Percentiles rank a stretch among this genome's conserved stretches.
Evolutionary conservation across 2,329 filamentous ascomycete species (phyloP).

Genomic region (Penicillium sp.): DNA sequence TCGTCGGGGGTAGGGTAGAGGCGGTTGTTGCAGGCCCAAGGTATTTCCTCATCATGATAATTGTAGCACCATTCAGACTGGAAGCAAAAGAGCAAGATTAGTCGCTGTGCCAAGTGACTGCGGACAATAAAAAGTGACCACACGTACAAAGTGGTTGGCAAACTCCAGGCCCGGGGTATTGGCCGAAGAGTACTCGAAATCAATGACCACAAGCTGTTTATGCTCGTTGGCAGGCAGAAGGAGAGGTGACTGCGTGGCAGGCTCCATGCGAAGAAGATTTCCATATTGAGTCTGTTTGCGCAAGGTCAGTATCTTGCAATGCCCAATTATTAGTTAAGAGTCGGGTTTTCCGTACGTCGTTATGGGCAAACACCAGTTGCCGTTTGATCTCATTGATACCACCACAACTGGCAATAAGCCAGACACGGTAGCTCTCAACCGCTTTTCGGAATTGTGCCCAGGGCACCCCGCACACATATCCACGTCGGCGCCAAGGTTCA

Average conservation of each 20-base stretch:
- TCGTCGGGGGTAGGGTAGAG: constrained; percentile 73
- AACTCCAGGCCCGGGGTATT: constrained; percentile 86
- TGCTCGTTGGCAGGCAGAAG: constrained; percentile 86
- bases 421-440: constrained; percentile 70
- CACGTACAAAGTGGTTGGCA: constrained; percentile 82
- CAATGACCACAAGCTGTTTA: constrained; percentile 93
- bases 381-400: constrained; percentile 61
- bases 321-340: not conserved
- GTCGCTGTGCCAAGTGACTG: too few relatives aligned
- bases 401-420: constrained; percentile 67
- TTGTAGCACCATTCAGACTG: constrained; percentile 94
- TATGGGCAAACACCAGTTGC: constrained; percentile 88
- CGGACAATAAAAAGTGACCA: not conserved
- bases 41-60: constrained; percentile 67
- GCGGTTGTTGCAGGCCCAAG: constrained; percentile 62
- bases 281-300: constrained; percentile 81
- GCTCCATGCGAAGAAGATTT: constrained; percentile 79
- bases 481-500: constrained; percentile 61
- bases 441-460: constrained; percentile 72
- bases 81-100: constrained; percentile 8
- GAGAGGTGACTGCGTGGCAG: constrained; percentile 68
- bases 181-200: constrained; percentile 93
- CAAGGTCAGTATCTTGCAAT: constrained; percentile 11
- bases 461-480: constrained; percentile 74
- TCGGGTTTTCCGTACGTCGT: constrained; percentile 62